phyloP scores from a whole-genome alignment of 495 filamentous ascomycete genomes.

The Hamigera avellanea region DNA sequence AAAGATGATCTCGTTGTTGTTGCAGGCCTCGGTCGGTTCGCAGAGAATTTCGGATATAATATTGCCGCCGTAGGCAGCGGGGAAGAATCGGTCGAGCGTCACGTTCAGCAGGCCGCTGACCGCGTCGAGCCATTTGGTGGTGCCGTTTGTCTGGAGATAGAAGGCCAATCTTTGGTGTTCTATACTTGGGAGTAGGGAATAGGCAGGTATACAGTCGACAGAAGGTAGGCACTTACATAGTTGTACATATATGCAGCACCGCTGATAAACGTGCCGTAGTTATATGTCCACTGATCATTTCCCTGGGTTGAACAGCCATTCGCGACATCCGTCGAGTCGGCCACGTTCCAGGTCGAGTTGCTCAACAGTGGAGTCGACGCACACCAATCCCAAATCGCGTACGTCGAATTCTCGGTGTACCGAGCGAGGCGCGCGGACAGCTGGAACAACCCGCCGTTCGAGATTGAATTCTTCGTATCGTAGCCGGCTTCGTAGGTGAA shows the following conservation, averaged over 20 bases:
- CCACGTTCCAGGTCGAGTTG: slow-evolving; percentile 40
- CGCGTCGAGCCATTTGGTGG: slow-evolving; percentile 42
- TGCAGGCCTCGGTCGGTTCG: slow-evolving; percentile 52
- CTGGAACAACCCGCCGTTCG: slow-evolving; percentile 72
- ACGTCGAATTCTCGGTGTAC: slow-evolving; percentile 68
- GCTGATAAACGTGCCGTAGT: slow-evolving; percentile 61
- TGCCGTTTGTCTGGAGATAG: slow-evolving; percentile 29
- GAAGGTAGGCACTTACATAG: slow-evolving; percentile 38
- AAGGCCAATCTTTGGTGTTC: slow-evolving; percentile 2
- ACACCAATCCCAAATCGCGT: slow-evolving; percentile 63
- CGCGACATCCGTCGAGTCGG: slow-evolving; percentile 51
- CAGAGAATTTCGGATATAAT: slow-evolving; percentile 60
- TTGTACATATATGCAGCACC: slow-evolving; percentile 75
- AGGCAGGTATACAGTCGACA: too few species aligned
- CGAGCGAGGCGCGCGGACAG: slow-evolving; percentile 60
- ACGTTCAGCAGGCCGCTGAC: slow-evolving; percentile 43
- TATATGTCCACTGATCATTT: slow-evolving; percentile 64
- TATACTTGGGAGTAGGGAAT: too few species aligned
- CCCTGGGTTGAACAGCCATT: slow-evolving; percentile 48
- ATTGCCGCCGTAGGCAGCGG: slow-evolving; percentile 38
- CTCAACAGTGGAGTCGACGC: slow-evolving; percentile 41
- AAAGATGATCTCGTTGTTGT: slow-evolving; percentile 60
- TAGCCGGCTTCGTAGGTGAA: slow-evolving; percentile 72
- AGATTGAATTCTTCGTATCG: slow-evolving; percentile 69
- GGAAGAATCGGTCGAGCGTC: slow-evolving; percentile 37